A percentile compares a stretch with the other conserved stretches of the same genome.
Evolutionary conservation across 1,284 basidiomycete genomes (phyloP).

Genomic region (Tylopilus sp.): DNA sequence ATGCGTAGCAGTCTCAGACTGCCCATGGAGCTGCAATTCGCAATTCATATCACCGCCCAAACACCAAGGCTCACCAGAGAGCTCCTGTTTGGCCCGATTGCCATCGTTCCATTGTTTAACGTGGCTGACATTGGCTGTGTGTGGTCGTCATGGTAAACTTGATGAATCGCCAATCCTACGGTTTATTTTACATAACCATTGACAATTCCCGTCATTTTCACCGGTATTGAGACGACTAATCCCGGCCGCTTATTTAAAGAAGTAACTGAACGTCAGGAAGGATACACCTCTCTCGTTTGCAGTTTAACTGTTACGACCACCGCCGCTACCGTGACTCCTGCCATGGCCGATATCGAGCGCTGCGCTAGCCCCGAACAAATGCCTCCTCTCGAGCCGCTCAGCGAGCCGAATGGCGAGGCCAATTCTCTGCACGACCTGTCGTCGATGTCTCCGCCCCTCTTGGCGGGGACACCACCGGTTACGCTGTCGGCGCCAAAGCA

Average conservation of each 20-base stretch:
- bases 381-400: conserved; percentile 26
- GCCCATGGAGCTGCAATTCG: background rate
- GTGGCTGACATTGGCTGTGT: background rate
- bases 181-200: no score
- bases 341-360: conserved; percentile 15
- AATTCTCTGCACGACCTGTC: conserved; percentile 6
- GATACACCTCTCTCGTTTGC: background rate
- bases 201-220: background rate
- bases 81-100: background rate
- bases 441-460: background rate
- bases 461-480: background rate
- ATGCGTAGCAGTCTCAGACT: no score
- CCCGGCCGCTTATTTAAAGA: background rate
- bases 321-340: background rate
- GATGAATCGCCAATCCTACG: no score
- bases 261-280: background rate
- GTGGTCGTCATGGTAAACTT: background rate
- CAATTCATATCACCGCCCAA: background rate
- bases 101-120: no score
- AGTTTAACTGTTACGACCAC: background rate
- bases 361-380: conserved; percentile 12
- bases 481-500: background rate
- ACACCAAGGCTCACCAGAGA: background rate
- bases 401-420: conserved; percentile 1
- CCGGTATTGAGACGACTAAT: background rate